Base-by-base conservation (phyloP, 2,329 filamentous ascomycete genomes). In the Basipetospora chlamydospora region DNA sequence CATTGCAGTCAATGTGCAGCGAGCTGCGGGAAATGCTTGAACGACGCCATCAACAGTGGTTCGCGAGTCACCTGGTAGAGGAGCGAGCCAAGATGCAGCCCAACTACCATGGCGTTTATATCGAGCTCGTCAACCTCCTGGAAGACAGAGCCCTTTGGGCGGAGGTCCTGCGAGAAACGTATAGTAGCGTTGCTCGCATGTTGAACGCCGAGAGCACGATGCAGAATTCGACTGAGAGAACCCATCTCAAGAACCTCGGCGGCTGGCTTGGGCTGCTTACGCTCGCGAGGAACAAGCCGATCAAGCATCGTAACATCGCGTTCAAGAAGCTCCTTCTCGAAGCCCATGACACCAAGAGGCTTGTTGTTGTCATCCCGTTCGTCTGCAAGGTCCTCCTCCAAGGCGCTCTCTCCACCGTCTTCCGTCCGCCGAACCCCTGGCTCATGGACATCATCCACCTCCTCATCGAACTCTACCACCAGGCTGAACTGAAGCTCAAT, bases 21-120 rank as follows among this genome's bases (percentile, higher is more conserved):
- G 86, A 95, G 46, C 70, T 98, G 26, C 77, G 75, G 34, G 77
- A 84, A 26, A 75, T 82, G 30, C 61, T 98, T 33, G 77, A 85
- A 35, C 73, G 80, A 37, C 77, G 78, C 46, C 80, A 95, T 53
- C 82, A 92, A 49, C 85, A 92, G 51, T 98, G 90, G 90, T 98
- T 98, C 51, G 90, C 92, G 6, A 78, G 77, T 33, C 93, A 96
- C 50, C 67, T 98, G 8, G 90, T 98, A 3, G 88, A 95, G 51
- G 84, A 95, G 53, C 84, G 92, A 31, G 92, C 88, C 22, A 96
- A 95, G 58, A 79, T 94, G 65, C 88, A 98, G 53, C 87, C 88
- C 5, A 98, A 98, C 55, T 96, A 92, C 51, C 90, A 98, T 47
- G 72, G 81, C 41, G 73, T 98, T 16, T 98, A 98, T 53, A 70